Evolutionary conservation across 352 stramenopile genomes (phyloP).

Genomic region (Hyphochytrium catenoides): DNA sequence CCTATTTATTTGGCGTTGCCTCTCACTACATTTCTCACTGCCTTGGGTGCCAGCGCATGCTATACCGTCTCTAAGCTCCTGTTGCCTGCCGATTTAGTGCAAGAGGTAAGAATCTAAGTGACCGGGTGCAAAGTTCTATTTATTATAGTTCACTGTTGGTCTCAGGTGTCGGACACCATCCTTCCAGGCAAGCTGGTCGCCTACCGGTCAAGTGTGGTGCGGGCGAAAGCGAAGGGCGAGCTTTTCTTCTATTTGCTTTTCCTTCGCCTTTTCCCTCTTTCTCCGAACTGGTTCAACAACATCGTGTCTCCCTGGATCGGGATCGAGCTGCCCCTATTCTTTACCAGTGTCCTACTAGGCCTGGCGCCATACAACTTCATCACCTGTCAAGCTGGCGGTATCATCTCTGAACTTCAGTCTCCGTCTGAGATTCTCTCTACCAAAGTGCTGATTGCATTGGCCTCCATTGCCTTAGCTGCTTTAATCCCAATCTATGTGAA

Average conservation of each 20-base stretch:
- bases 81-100: too few species aligned
- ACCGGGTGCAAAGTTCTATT: too few species aligned
- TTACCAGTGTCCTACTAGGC: conserved; percentile 26
- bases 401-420: conserved; percentile 27
- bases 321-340: conserved; percentile 34
- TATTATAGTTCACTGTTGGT: too few species aligned
- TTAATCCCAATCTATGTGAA: too few species aligned
- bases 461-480: too few species aligned
- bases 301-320: conserved; percentile 41
- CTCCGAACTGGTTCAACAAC: conserved; percentile 60
- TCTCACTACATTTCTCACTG: conserved; percentile 28
- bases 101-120: too few species aligned
- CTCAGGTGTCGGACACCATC: too few species aligned
- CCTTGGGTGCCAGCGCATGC: conserved; percentile 10
- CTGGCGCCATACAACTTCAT: conserved; percentile 58
- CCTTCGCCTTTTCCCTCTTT: conserved; percentile 47
- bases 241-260: conserved; percentile 38
- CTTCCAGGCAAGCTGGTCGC: conserved; percentile 17
- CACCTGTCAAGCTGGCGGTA: conserved; percentile 38
- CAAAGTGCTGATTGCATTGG: conserved; percentile 3
- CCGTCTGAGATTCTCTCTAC: background rate
- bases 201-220: conserved; percentile 24
- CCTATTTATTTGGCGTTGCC: conserved; percentile 33
- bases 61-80: too few species aligned
- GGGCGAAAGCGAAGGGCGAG: conserved; percentile 17